Evolutionary conservation across 441 rosid genomes (phyloP), one percentile per base, ranked within the genome.

Genomic region (Populus hybrid): DNA sequence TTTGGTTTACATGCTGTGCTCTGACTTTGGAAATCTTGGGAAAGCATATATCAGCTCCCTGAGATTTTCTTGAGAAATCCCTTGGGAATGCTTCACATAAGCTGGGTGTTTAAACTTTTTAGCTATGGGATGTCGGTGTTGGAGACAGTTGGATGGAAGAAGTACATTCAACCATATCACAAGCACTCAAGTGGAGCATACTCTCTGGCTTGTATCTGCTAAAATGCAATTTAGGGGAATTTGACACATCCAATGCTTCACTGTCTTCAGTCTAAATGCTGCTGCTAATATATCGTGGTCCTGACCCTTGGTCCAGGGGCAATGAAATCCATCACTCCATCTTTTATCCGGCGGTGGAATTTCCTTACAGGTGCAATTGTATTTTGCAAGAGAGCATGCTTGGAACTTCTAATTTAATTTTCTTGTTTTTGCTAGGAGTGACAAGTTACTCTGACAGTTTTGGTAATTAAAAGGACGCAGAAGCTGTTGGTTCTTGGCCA

Each of bases 41-140:
- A 53, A 53, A 16, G 7, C 9, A 53, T 53, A 18, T 53, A 18
- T 53, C 0, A 16, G 3, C 21, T 53, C 21, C 61, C 7, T 16
- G n/a, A 18, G 61, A 53, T 53, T 53, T 50, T 53, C 61, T 16
- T 53, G 61, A 53, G 61, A 53, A 53, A 53, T 53, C 61, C 61
- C 61, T 23, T 9, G 29, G 67, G 26, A n/a, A 23, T 64, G 29
- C 16, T 64, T 21, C 67, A 3, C 67, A 21, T 40, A 12, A 40
- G 12, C 29, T 53, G 61, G 3, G 26, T 45, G 16, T 53, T 63
- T 50, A 35, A 72, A 14, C 38, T 18, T 14, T 72, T 45, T 72
- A 72, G 74, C 74, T 72, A 29, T 4, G 74, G 65, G 6, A 72
- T 72, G 65, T 29, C 56, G 64, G 12, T 26, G 6, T 71, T 71